Percentiles rank a stretch among this genome's conserved stretches.
Conservation (phyloP, 2,329 filamentous ascomycete species). For the Aspergillus awamori region DNA sequence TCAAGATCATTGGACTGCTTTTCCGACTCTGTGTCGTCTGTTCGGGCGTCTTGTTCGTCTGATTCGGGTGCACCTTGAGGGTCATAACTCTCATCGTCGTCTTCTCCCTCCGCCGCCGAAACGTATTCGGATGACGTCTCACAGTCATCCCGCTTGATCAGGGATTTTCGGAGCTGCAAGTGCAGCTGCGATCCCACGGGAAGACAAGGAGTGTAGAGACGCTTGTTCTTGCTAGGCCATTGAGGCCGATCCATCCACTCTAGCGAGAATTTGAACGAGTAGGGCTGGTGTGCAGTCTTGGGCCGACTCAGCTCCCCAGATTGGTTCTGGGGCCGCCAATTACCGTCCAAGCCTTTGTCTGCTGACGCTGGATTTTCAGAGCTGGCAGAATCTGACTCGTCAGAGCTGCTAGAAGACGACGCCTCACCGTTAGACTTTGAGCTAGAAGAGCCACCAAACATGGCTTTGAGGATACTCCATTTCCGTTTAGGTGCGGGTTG, state of each 20-base stretch:
- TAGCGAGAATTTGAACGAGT: slow-evolving; percentile 69
- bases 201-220: slow-evolving; percentile 59
- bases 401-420: slow-evolving; percentile 42
- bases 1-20: slow-evolving; percentile 14
- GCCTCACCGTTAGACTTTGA: slow-evolving; percentile 48
- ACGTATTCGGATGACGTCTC: slow-evolving; percentile 30
- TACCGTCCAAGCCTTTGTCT: slow-evolving; percentile 34
- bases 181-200: slow-evolving; percentile 59
- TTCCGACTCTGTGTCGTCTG: slow-evolving; percentile 8
- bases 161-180: slow-evolving; percentile 47
- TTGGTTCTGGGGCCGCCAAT: slow-evolving; percentile 25
- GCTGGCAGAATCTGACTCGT: slow-evolving; percentile 36
- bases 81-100: slow-evolving; percentile 15
- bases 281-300: slow-evolving; percentile 55
- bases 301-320: slow-evolving; percentile 34
- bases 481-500: slow-evolving; percentile 42
- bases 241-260: slow-evolving; percentile 63
- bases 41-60: slow-evolving; percentile 4
- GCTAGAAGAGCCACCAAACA: slow-evolving; percentile 51
- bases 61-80: slow-evolving; percentile 12
- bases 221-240: slow-evolving; percentile 54
- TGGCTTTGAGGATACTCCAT: slow-evolving; percentile 56
- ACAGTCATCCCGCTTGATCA: slow-evolving; percentile 27
- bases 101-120: slow-evolving; percentile 23
- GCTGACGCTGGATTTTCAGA: slow-evolving; percentile 30